Base-by-base conservation (phyloP, 2,329 filamentous ascomycete genomes). In the Scedosporium aurantiacum region DNA sequence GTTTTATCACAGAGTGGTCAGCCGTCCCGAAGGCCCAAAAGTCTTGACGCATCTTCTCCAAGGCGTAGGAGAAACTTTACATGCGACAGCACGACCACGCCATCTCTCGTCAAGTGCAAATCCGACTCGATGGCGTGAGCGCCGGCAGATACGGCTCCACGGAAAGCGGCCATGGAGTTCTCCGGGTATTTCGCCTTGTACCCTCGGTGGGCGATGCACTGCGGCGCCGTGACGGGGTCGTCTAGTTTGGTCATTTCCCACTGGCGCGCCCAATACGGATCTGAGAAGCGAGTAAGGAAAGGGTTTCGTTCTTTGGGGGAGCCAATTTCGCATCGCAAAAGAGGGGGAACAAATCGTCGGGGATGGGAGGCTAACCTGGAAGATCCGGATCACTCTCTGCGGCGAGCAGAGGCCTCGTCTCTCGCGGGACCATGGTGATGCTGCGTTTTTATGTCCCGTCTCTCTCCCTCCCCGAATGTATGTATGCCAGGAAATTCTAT, bases 61-160 rank as follows among this genome's bases (percentile, higher is more conserved):
- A 32, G 7, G 60, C 47, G 58, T 32, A 23, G 25, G 41, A 23
- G 28, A 25, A 23, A 21, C 69, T 79, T 71, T 74, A 90, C 88
- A 77, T 95, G 91, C 55, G 88, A 90, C 47, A 97, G 75, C 8
- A 97, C 90, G 0, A 96, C 88, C 0, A 96, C 86, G 5, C 87
- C 86, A 69, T 97, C 93, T 64, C 81, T 84, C 14, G 90, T 87
- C 40, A 97, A 74, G 71, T 95, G 92, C 7, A 97, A 74, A 68
- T 97, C 93, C 18, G 91, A 95, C 76, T 97, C 93, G 28, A 97
- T 77, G 0, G 88, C 93, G 68, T 95, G 84, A 0, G 89, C 84
- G 21, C 90, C 90, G 18, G 84, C 85, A 37, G 84, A 77, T 2
- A 93, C 81, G 1, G 91, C 92, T 28, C 81, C 87, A 62, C 77